Base-by-base conservation (phyloP, 805 yeast genomes). In the Candida anglica region DNA sequence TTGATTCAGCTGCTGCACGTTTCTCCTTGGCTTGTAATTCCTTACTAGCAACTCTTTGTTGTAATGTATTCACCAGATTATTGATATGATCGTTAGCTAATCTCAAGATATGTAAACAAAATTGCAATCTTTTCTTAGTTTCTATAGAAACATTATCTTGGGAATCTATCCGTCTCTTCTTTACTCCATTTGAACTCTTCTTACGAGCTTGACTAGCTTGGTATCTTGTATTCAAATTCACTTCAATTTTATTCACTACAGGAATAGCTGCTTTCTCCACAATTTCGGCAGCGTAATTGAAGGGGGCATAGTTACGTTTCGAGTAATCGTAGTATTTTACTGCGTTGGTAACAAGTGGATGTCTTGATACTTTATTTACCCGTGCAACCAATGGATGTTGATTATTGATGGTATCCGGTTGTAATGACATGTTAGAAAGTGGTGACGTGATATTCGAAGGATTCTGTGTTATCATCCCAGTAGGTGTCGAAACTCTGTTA, bases 31-130 rank as follows among this genome's bases (percentile, higher is more conserved):
- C 48, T 27, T 46, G 50, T 23, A 60, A 57, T 43, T 70, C 85
- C 37, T 71, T 71, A 15, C 69, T 70, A 15, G 40, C 43, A 3
- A 81, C 71, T 27, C 52, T 58, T 19, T 50, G 66, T 48, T 83
- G 88, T 26, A 88, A 63, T 38, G 69, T 71, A 34, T 68, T 69
- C 14, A 88, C 83, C 43, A 86, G 78, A 30, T 73, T 66, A 30
- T 81, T 79, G 20, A 88, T 68, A 47, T 82, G 86, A 37, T 76
- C 77, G 49, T 86, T 88, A 3, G 96, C 96, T 32, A 86, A 66
- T 50, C 82, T 81, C 36, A 88, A 64, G 33, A 89, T 68, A 45
- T 87, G 89, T 30, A 89, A 68, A 47, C 95, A 78, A 50, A 91
- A 83, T 23, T 84, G 79, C 30, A 88, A 53, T 43, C 89, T 71